These are phyloP conservation scores for Alopecurus myosuroides DNA, from an alignment of 176 grass and related monocot species.

Conservation along the genomic window DNA sequence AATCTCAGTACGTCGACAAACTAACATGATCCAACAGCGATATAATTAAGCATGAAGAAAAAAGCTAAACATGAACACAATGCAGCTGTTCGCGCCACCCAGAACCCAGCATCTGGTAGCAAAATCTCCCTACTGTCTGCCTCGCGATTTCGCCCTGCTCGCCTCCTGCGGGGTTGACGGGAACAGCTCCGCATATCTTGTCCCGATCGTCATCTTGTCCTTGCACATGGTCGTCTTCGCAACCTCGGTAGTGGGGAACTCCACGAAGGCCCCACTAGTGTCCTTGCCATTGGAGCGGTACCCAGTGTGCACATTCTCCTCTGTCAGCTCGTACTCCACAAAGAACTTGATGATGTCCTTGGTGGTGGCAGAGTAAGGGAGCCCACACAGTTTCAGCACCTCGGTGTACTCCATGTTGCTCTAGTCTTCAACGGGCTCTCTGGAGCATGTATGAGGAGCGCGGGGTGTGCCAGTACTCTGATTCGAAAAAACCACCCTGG, in stretches of 20 bases:
- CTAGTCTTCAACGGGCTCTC: slow-evolving; percentile 56
- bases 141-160: slow-evolving; percentile 48
- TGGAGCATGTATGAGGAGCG: slow-evolving; percentile 33
- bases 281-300: slow-evolving; percentile 62
- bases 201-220: slow-evolving; percentile 95
- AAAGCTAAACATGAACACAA: background rate
- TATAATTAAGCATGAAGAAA: slow-evolving; percentile 2
- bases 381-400: slow-evolving; percentile 81
- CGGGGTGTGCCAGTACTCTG: slow-evolving; percentile 36
- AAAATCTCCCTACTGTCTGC: slow-evolving; percentile 42
- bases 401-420: slow-evolving; percentile 85
- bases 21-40: slow-evolving; percentile 3
- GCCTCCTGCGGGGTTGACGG: slow-evolving; percentile 66
- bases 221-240: slow-evolving; percentile 85
- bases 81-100: background rate
- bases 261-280: slow-evolving; percentile 68
- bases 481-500: slow-evolving; percentile 42
- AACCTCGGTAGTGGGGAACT: slow-evolving; percentile 69
- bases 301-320: slow-evolving; percentile 70
- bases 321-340: slow-evolving; percentile 59
- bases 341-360: slow-evolving; percentile 88
- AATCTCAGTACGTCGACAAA: too few species aligned
- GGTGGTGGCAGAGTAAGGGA: slow-evolving; percentile 67
- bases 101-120: background rate
- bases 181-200: slow-evolving; percentile 87